Base-by-base conservation (phyloP, 1,284 basidiomycete genomes). In the Xanthoconium separans region DNA sequence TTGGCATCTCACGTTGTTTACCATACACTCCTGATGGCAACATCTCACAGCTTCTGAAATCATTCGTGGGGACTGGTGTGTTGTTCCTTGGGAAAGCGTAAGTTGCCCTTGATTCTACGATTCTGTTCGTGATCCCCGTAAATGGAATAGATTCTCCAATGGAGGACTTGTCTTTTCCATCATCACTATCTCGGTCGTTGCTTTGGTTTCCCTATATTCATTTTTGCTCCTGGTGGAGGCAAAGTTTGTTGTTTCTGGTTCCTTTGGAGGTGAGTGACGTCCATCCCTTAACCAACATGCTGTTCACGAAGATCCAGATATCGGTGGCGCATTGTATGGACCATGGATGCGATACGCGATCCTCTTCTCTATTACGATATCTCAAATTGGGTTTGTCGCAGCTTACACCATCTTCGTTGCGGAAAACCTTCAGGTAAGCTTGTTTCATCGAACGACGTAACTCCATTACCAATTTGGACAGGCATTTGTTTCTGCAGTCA, bases 321-420 rank as follows among this genome's bases (percentile, higher is more conserved):
- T 99, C 60, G 96, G 97, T 36, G 96, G 97, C 2, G 75, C 82
- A 0, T 76, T 99, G 9, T 99, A 98, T 66, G 96, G 97, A 4
- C 85, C 86, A 9, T 91, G 88, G 83, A 94, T 99, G 92, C 87
- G 97, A 44, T 84, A 89, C 55, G 77, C 87, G 24, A 98, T 99
- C 64, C 82, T 99, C 8, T 79, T 79, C 4, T 96, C 93, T 9
- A 95, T 99, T 65, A 80, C 90, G 1, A 70, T 96, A 29, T 98
- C 95, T 0, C 97, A 99, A 71, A 79, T 96, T 44, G 91, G 90
- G 31, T 95, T 95, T 69, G 91, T 93, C 37, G 73, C 84, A 33
- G 95, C 94, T 7, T 98, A 98, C 74, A 94, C 89, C 16, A 98
- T 98, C 68, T 99, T 98, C 72, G 94, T 98, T 29, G 91, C 95